Evolutionary conservation across 2,329 filamentous ascomycete genomes (phyloP), one percentile per base, ranked within the genome.

Genomic region (Ascochyta lentis): DNA sequence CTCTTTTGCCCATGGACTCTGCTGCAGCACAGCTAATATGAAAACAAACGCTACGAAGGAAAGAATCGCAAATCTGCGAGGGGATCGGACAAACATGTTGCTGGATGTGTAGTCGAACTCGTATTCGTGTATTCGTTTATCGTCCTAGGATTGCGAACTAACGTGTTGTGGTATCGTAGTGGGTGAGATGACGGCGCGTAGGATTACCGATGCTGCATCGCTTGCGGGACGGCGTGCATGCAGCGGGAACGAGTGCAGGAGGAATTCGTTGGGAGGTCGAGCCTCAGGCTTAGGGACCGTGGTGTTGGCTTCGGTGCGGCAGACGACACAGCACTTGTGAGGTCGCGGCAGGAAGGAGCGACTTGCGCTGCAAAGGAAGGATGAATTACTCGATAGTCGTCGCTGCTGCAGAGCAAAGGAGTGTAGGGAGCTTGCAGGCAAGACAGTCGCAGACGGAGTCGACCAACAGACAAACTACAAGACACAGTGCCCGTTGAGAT

Each of bases 21-120:
- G 65, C 31, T 66, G 64, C 37, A 71, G 49, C 7, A 72, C 59
- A n/a, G 58, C 60, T 48, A 73, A 61, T 37, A 72, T 58, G 48
- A 71, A 68, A 52, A 68, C 38, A 54, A 78, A 73, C 19, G 70
- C 63, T 44, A 77, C 49, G 33, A 75, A 65, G 23, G 68, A 69
- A 50, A 78, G 59, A 49, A 78, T 59, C 31, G 65, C 66, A 59
- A 78, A 70, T 61, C 71, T 73, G 61, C 75, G 72, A 7, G 75
- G 73, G 53, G 75, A 75, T 40, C 71, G 67, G 49, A 74, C 55
- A 43, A 74, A 64, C 72, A 75, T 75, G 24, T 41, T 60, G 49
- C 24, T 7, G 49, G 24, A 38, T 56, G 53, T 61, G 60, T 54
- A 42, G 54, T 38, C 54, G 53, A 48, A 53, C 50, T 65, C 63